Evolutionary conservation across 768 basidiomycete species (phyloP).

Genomic region (Amanita pseudoporphyria): DNA sequence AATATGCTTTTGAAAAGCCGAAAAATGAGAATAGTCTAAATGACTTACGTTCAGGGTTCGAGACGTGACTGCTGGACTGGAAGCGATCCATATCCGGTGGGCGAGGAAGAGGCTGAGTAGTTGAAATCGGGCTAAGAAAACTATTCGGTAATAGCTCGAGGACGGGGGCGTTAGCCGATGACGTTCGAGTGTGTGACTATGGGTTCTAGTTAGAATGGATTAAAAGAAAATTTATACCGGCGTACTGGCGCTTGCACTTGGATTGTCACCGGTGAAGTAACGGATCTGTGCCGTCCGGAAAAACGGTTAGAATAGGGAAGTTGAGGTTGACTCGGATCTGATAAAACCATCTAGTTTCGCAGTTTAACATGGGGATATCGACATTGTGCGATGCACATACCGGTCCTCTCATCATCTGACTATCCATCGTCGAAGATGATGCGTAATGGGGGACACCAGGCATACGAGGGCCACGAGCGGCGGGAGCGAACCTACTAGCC

Average conservation of each 20-base stretch:
- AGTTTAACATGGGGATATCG: background rate
- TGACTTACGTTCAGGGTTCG: background rate
- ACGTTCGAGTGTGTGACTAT: conserved; percentile 1
- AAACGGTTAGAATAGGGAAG: background rate
- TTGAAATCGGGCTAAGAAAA: conserved; percentile 2
- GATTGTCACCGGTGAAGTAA: conserved; percentile 5
- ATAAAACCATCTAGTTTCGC: background rate
- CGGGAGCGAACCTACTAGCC: conserved; percentile 7
- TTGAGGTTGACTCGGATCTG: conserved; percentile 2
- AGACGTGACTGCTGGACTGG: background rate
- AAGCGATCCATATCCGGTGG: background rate
- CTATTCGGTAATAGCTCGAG: background rate
- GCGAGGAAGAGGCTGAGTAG: background rate
- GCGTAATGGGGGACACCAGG: background rate
- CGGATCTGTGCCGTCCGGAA: background rate
- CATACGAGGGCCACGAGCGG: background rate
- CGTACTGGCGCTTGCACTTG: conserved; percentile 3
- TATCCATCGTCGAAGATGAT: conserved; percentile 3
- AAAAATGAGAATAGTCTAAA: background rate
- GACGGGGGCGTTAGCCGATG: background rate
- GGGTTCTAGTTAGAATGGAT: background rate
- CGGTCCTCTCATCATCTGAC: background rate
- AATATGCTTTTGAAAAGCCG: background rate
- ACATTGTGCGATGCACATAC: background rate
- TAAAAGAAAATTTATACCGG: background rate